Percentiles rank a stretch among this genome's conserved stretches.
Conservation (phyloP, 2,329 filamentous ascomycete species). For the Colletotrichum gloeosporioides region DNA sequence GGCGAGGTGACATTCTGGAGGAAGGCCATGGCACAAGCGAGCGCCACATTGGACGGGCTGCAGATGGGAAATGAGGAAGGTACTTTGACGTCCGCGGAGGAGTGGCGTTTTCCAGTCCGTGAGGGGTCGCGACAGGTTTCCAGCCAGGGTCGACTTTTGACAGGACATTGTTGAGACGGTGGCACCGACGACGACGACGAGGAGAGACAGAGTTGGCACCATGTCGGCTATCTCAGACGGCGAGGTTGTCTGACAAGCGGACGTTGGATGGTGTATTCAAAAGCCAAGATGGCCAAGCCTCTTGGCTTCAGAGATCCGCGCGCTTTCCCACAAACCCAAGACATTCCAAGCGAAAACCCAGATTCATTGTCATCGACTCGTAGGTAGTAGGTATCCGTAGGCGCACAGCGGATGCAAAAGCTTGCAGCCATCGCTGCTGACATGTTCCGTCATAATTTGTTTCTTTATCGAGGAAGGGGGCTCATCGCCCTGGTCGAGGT, state of each 20-base stretch:
- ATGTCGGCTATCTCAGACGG: constrained; percentile 4
- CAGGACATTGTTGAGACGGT: neutral
- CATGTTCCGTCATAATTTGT: neutral
- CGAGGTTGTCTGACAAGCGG: neutral
- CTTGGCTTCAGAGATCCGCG: constrained; percentile 18
- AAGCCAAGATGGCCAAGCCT: constrained; percentile 2
- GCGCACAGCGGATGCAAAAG: neutral
- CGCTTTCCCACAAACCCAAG: neutral
- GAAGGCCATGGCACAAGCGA: neutral
- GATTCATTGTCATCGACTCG: constrained; percentile 11
- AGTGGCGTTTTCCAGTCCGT: neutral
- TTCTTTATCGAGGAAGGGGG: neutral
- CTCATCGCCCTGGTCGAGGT: neutral
- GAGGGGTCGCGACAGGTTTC: neutral
- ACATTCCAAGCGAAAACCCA: neutral
- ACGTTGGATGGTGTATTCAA: neutral
- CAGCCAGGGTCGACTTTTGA: neutral
- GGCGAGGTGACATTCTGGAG: neutral
- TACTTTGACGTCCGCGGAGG: neutral
- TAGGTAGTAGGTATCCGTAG: neutral
- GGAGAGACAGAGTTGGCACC: neutral
- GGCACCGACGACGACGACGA: neutral
- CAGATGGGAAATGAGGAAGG: constrained; percentile 10
- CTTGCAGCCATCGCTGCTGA: neutral
- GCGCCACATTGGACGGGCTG: constrained; percentile 8